Evolutionary conservation across 306 rosid species (phyloP).

Genomic region (Dalbergia oliveri): DNA sequence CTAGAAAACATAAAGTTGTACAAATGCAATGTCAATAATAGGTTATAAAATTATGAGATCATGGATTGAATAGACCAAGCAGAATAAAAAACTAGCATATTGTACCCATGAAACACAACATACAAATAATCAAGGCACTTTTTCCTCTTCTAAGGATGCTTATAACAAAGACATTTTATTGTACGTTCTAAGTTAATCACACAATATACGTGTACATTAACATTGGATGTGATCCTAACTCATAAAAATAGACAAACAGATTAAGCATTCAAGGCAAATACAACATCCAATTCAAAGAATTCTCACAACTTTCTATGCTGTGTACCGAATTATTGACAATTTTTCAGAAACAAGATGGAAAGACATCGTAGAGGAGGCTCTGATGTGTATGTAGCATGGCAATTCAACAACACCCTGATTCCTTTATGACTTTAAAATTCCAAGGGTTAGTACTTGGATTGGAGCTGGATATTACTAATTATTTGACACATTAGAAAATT

Average conservation of each 20-base stretch:
- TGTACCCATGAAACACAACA: not conserved
- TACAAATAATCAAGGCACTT: not conserved
- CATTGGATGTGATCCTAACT: not conserved
- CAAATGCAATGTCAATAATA: not conserved
- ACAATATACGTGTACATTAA: too few relatives aligned
- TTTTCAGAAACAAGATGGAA: not conserved
- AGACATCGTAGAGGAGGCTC: not conserved
- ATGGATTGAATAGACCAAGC: not conserved
- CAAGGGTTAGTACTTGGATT: not conserved
- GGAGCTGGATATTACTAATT: not conserved
- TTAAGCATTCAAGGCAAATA: not conserved
- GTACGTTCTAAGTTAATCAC: not conserved
- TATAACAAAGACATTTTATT: not conserved
- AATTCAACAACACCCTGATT: constrained; percentile 13
- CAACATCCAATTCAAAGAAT: not conserved
- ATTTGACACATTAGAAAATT: not conserved
- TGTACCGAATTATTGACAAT: not conserved
- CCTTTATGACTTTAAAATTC: constrained; percentile 9
- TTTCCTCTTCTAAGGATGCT: not conserved
- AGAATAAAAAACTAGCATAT: not conserved
- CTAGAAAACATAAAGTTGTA: constrained; percentile 5
- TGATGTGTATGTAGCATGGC: not conserved
- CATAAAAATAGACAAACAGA: not conserved
- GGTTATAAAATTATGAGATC: not conserved
- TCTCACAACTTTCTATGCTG: not conserved